These are phyloP conservation scores for Limtongozyma cylindracea DNA, from an alignment of 805 yeast genomes.

Conservation along the genomic window DNA sequence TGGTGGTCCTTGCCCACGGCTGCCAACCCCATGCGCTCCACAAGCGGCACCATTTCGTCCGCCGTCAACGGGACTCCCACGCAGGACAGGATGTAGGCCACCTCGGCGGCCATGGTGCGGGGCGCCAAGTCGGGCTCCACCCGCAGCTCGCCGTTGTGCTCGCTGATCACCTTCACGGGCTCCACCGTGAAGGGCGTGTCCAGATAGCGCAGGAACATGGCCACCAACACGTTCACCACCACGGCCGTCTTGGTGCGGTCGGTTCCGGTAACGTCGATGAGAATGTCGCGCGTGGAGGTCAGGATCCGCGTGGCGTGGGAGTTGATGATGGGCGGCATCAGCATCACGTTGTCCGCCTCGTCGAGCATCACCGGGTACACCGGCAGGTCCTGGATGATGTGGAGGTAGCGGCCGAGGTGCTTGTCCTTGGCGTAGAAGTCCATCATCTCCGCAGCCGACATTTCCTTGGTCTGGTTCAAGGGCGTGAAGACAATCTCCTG, in stretches of 20 bases:
- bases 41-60: slow-evolving; percentile 38
- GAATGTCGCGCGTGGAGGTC: slow-evolving; percentile 63
- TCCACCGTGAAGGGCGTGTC: slow-evolving; percentile 64
- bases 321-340: slow-evolving; percentile 94
- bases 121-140: slow-evolving; percentile 48
- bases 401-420: slow-evolving; percentile 72
- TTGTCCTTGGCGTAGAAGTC: slow-evolving; percentile 81
- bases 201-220: slow-evolving; percentile 88
- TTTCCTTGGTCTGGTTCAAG: slow-evolving; percentile 38
- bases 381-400: slow-evolving; percentile 68
- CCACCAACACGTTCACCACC: slow-evolving; percentile 77
- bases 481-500: slow-evolving; percentile 52
- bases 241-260: slow-evolving; percentile 86
- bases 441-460: slow-evolving; percentile 61
- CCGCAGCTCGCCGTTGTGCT: slow-evolving; percentile 57
- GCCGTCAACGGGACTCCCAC: slow-evolving; percentile 59
- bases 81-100: slow-evolving; percentile 73
- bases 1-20: slow-evolving; percentile 24
- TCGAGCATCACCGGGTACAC: slow-evolving; percentile 83
- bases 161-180: slow-evolving; percentile 67
- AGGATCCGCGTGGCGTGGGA: slow-evolving; percentile 77
- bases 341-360: slow-evolving; percentile 48
- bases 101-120: slow-evolving; percentile 49
- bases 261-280: slow-evolving; percentile 86
- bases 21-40: slow-evolving; percentile 58